Base-by-base conservation (phyloP, 2,329 filamentous ascomycete species). In the Claviceps cyperi region DNA sequence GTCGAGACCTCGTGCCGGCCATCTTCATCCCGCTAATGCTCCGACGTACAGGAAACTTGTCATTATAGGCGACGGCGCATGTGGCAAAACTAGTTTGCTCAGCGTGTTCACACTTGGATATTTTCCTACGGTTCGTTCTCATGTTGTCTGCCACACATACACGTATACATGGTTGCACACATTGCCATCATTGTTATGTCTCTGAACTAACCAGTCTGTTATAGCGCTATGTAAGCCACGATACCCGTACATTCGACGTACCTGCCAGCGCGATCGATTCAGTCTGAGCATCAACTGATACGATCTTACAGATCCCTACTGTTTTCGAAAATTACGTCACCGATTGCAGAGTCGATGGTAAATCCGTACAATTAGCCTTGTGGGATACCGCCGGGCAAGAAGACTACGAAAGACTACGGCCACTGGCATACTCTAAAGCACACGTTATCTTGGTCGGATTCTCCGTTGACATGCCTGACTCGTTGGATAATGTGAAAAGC, bases 321-420 rank as follows among this genome's bases (percentile, higher is more conserved):
- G 92, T 98, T 38, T 98, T 98, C 68, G 92, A 98, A 66, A 98
- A 98, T 72, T 98, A 98, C 63, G 92, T 98, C 56, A 98, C 92
- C 59, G 92, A 98, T 71, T 98, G 92, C 69, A 80, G 91, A 71
- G 92, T 98, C 53, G 92, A 98, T 65, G 92, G 92, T 62, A 95
- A 95, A 66, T 95, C 88, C n/a, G 92, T 98, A 39, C 92, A 98
- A 71, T 77, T 98, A 55, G 92, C 92, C 48, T 74, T 98, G 60
- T 98, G 92, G 92, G 92, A 98, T 81, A 98, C 92, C n/a, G 92
- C 92, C 48, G 92, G 92, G 53, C 92, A 98, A 69, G 92, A 98
- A 76, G 92, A 98, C 66, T 98, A 98, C 67, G 92, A 98, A 69
- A 79, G 92, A 64, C 74, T 98, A 70, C 84, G 92, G 55, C 92